Evolutionary conservation across 805 yeast species (phyloP), one percentile per base, ranked within the genome.

Genomic region (Starmera dryadoides): DNA sequence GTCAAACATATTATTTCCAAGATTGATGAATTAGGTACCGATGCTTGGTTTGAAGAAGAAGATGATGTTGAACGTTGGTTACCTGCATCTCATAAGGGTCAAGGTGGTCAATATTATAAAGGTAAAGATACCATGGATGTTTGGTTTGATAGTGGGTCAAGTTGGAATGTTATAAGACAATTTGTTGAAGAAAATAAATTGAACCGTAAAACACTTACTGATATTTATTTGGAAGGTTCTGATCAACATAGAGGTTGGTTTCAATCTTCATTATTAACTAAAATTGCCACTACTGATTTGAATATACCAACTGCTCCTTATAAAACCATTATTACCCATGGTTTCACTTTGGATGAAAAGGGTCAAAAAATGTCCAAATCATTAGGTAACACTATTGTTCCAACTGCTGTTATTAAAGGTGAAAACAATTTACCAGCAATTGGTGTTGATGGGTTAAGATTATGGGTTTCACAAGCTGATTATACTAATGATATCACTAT

Each of bases 181-280:
- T 62, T 69, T 26, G 44, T 49, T 3, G 44, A 63, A 3, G 59
- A 62, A 26, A 53, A 68, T 9, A 58, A 59, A 1, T 48, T 70
- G 11, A 37, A 53, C 2, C 64, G 78, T 23, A 64, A 63, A 0
- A 64, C 62, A n/a, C 49, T 79, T 4, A 81, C 94, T 0, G 94
- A 89, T 59, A 72, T 86, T n/a, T 91, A 87, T 55, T 60, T 91
- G 12, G 99, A 93, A 66, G 99, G 99, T 2, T 77, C 89, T n/a
- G 99, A 93, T 56, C 99, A 93, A 60, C 98, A 93, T 56, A 75
- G 99, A 43, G 99, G 99, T 1, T 93, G 99, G 99, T 93, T 93
- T 58, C 99, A 93, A 64, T 86, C 96, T 25, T 87, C 96, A 1
- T 63, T 93, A 21, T 64, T 93, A 42, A 88, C 94, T 19, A 84